A percentile compares a stretch with the other conserved stretches of the same genome.
These are phyloP conservation scores for Globisporangium alternatum DNA, from an alignment of 352 stramenopile genomes.

Conservation along the genomic window DNA sequence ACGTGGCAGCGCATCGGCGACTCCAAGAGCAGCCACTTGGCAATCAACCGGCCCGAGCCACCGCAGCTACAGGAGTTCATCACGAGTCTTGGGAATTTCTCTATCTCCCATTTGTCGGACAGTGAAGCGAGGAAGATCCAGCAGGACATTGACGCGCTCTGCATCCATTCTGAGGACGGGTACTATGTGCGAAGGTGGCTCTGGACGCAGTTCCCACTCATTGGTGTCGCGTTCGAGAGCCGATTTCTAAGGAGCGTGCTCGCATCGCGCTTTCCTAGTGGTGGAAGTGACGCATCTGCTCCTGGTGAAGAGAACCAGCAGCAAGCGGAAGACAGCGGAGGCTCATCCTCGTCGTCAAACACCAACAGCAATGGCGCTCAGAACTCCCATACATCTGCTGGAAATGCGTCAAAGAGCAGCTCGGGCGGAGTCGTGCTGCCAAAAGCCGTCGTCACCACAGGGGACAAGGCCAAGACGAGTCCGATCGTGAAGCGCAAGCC, in stretches of 20 bases:
- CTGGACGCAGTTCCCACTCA: constrained; percentile 84
- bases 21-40: constrained; percentile 17
- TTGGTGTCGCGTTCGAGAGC: constrained; percentile 72
- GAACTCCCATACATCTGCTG: not conserved
- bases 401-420: not conserved
- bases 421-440: not conserved
- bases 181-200: constrained; percentile 82
- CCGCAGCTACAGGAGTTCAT: constrained; percentile 80
- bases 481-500: constrained; percentile 15
- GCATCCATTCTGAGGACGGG: constrained; percentile 56
- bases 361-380: not conserved
- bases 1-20: constrained; percentile 50
- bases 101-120: constrained; percentile 45
- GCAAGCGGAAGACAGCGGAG: not conserved
- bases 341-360: not conserved
- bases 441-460: not conserved
- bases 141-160: constrained; percentile 63
- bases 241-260: constrained; percentile 47
- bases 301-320: constrained; percentile 7
- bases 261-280: constrained; percentile 11
- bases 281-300: not conserved
- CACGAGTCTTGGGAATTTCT: constrained; percentile 52
- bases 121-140: constrained; percentile 50
- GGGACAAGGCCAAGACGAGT: constrained; percentile 13
- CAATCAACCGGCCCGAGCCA: constrained; percentile 43